Conservation (phyloP, 805 yeast genomes). For the Torulaspora franciscae region DNA sequence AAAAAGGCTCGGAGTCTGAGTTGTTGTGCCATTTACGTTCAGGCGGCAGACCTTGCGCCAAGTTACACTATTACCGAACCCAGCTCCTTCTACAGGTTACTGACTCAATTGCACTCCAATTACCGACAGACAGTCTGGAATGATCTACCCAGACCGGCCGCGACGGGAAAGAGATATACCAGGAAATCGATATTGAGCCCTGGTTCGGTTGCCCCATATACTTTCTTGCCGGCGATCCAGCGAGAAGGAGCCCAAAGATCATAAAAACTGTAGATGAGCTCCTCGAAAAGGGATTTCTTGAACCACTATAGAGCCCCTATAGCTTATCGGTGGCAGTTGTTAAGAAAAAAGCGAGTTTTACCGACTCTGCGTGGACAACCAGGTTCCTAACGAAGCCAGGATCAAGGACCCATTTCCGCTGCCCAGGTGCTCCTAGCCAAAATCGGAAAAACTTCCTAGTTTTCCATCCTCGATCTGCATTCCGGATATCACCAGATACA, state of each 20-base stretch:
- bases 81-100: background rate
- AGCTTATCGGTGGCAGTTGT: slow-evolving; percentile 17
- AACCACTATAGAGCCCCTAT: slow-evolving; percentile 11
- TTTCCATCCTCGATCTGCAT: too few species aligned
- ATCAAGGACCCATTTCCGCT: background rate
- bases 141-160: background rate
- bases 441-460: too few species aligned
- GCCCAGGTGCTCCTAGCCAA: background rate
- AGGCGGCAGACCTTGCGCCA: too few species aligned
- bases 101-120: background rate
- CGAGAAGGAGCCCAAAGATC: background rate
- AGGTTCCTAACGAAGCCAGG: too few species aligned
- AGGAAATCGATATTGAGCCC: background rate
- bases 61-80: too few species aligned
- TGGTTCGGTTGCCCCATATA: background rate
- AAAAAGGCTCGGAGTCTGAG: too few species aligned
- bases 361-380: too few species aligned
- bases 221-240: background rate
- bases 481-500: too few species aligned
- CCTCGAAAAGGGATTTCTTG: background rate
- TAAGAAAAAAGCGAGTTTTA: slow-evolving; percentile 11
- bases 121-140: background rate
- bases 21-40: too few species aligned
- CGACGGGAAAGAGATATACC: background rate
- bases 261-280: background rate